Evolutionary conservation across 305 asterid genomes (phyloP), one percentile per base, ranked within the genome.

Genomic region (Coffea humblotiana): DNA sequence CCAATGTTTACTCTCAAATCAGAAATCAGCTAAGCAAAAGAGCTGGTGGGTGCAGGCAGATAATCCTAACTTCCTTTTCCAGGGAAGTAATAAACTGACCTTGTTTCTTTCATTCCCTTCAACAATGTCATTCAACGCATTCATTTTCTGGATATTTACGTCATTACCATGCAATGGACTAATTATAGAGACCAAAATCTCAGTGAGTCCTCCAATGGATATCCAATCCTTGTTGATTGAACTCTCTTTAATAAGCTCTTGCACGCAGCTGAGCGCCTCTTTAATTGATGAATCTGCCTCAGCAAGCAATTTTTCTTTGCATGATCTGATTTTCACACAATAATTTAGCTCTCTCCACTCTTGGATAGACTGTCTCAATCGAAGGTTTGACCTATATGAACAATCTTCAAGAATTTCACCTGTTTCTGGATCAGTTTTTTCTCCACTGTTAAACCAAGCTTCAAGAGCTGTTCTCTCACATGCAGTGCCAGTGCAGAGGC

Each of bases 321-420:
- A 88, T 54, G 92, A 88, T 82, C 94, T 84, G 78, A 91, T 90
- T 72, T 74, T 87, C 69, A 86, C 83, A 45, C 94, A 90, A 73
- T 91, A 90, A 49, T 91, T 88, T 60, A 91, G 90, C 77, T 91
- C 96, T 82, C 89, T 87, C 96, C 93, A 90, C 64, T 90, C 96
- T 71, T 91, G 90, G 54, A 91, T 91, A 1, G 92, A 88, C 74
- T 90, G 92, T 69, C 96, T 85, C 40, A 91, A 83, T 67, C 80
- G 90, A 79, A 88, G 80, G 49, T 91, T 90, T 14, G 93, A 79
- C 83, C 93, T 77, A 79, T 86, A 85, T 0, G 90, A 78, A 48
- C 85, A 80, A 81, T 90, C 92, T 78, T 87, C 84, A 80, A 91
- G 91, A 66, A 67, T 69, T 71, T 88, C 90, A 0, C 92, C 90